Evolutionary conservation across 2,329 filamentous ascomycete species (phyloP), one percentile per base, ranked within the genome.

Genomic region (Stagonosporopsis cucurbitacearum): DNA sequence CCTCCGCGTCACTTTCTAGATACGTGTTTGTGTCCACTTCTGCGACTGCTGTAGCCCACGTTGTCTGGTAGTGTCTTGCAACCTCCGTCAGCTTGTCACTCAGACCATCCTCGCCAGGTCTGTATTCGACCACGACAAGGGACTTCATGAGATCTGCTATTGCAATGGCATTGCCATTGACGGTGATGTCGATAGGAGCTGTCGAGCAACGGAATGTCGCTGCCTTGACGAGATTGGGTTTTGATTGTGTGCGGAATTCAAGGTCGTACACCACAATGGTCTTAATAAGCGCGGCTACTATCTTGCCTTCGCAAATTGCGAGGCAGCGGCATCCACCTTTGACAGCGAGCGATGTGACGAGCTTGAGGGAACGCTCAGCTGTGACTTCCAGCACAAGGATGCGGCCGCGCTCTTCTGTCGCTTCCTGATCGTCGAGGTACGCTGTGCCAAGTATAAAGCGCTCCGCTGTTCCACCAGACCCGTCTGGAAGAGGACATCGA

Each of bases 121-220:
- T 79, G 69, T 89, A 95, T 69, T 95, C 82, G 8, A 97, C 80
- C 6, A 98, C 79, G 1, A 89, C 88, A 22, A 96, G 81, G 1
- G 91, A 96, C 77, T 98, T 97, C 90, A 96, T 97, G 41, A 99
- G 79, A 70, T 99, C 95, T 0, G 89, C 90, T 9, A 98, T 87
- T 0, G 90, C 91, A 59, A 99, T 93, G 22, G 85, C 81, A 63
- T 88, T 87, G 1, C 84, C 89, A 1, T 86, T 85, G 13, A 97
- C 84, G 9, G 88, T 86, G 6, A 98, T 74, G 63, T 94, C 91
- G 15, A 96, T 86, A 0, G 95, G 93, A 28, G 91, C 90, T 0
- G 92, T 96, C 2, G 92, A 86, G 2, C 91, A 90, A 12, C 92
- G 86, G 74, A 92, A 96, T 2, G 87, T 86, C 1, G 91, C 90